Evolutionary conservation across 2,329 filamentous ascomycete species (phyloP).

Genomic region (Cladosporium halotolerans): DNA sequence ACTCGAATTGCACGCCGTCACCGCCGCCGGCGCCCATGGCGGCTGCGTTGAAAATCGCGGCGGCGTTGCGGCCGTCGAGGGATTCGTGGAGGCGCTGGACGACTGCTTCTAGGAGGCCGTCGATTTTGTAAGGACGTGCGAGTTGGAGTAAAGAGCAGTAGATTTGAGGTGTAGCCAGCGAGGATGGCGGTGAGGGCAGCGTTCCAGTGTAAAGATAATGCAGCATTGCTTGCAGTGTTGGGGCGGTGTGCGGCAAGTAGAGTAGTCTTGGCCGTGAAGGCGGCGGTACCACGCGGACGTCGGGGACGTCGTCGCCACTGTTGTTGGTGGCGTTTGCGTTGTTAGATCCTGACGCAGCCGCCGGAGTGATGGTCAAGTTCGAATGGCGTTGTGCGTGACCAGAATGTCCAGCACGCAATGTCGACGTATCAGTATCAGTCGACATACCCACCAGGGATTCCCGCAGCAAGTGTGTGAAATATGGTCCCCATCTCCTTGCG

Average conservation of each 20-base stretch:
- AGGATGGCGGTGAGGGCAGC: constrained; percentile 67
- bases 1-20: constrained; percentile 65
- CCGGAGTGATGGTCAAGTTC: constrained; percentile 73
- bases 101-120: constrained; percentile 85
- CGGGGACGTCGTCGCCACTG: constrained; percentile 44
- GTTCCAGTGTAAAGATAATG: constrained; percentile 92
- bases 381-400: constrained; percentile 63
- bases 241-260: constrained; percentile 85
- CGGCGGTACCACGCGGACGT: constrained; percentile 48
- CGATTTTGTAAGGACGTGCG: constrained; percentile 84
- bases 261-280: constrained; percentile 71
- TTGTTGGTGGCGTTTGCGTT: constrained; percentile 41
- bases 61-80: constrained; percentile 87
- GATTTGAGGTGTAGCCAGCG: constrained; percentile 87
- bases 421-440: constrained; percentile 65
- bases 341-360: constrained; percentile 36
- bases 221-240: constrained; percentile 83
- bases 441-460: constrained; percentile 63
- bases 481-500: constrained; percentile 84
- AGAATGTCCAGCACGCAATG: constrained; percentile 56
- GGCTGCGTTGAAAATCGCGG: constrained; percentile 94
- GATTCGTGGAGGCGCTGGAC: constrained; percentile 85
- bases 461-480: constrained; percentile 84
- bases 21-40: constrained; percentile 97
- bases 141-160: constrained; percentile 92